Evolutionary conservation across 2,329 filamentous ascomycete genomes (phyloP), one percentile per base, ranked within the genome.

Genomic region (Rugonectria rugulosa): DNA sequence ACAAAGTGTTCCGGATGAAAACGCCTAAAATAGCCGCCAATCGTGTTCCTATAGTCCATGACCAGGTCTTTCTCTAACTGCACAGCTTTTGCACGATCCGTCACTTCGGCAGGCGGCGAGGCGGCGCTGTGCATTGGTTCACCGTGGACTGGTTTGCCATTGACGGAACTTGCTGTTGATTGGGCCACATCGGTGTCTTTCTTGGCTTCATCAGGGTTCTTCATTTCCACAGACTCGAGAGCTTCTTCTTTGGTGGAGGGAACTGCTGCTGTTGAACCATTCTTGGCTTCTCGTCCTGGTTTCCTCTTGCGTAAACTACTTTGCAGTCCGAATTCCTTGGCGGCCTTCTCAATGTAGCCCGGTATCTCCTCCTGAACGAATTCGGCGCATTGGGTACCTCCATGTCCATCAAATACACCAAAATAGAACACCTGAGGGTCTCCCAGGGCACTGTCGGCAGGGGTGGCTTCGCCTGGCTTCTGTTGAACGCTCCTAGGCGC

Each of bases 381-480:
- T 15, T 89, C 87, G 56, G 92, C 92, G 73, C 95, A 98, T 72
- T 97, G 90, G 17, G 80, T 84, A 17, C 95, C 95, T 9, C 95
- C 95, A 76, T 99, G 95, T 3, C 95, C 95, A 73, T 99, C 95
- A 69, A 98, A 99, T 1, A 98, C 88, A 2, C 86, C 93, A 80
- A 97, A 99, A 74, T 98, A 99, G 74, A 99, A 99, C 27, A 98
- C 88, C 71, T 98, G 94, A 1, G 94, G 94, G 70, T 98, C 94
- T 3, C 94, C 94, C 60, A 86, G 90, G 2, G 90, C 86, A 61
- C 88, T 90, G 54, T 91, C 90, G 6, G 91, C 91, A 9, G 81
- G 85, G 20, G 84, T 91, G 44, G 83, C 87, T 73, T 86, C 86
- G 59, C 79, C 83, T 20, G 76, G 73, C 34, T 75, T 79, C 61